phyloP scores from a whole-genome alignment of 2,329 filamentous ascomycete species.

The Pseudovirgaria hyperparasitica region DNA sequence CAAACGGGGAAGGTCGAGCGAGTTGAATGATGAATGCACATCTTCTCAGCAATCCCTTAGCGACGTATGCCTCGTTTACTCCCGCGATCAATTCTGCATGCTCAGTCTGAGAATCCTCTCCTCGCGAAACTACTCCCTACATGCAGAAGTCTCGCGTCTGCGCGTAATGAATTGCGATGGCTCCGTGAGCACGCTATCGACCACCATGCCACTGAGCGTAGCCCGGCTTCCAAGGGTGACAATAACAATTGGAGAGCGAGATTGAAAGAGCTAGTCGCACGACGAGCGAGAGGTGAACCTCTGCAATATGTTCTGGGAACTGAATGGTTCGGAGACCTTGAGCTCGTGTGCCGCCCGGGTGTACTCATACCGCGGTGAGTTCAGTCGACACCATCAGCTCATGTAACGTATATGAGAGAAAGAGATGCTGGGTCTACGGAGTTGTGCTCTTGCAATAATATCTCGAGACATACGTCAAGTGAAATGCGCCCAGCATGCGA shows the following conservation, averaged over 20 bases:
- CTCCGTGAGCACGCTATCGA: slow-evolving; percentile 43
- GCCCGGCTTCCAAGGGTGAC: slow-evolving; percentile 10
- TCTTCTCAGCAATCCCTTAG: too few relatives aligned
- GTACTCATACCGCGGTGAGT: slow-evolving; percentile 84
- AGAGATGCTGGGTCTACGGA: too few relatives aligned
- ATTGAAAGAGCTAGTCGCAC: slow-evolving; percentile 24
- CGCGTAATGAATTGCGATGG: slow-evolving; percentile 61
- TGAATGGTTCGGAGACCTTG: slow-evolving; percentile 75
- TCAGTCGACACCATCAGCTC: too few relatives aligned
- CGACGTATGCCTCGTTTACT: slow-evolving; percentile 50
- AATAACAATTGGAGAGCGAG: slow-evolving; percentile 18
- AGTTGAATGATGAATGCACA: too few relatives aligned
- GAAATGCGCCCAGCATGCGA: too few relatives aligned
- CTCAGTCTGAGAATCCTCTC: slow-evolving; percentile 40
- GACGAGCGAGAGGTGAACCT: slow-evolving; percentile 52
- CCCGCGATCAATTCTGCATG: slow-evolving; percentile 44
- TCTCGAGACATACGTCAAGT: too few relatives aligned
- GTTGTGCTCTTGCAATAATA: too few relatives aligned
- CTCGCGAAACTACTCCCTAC: slow-evolving; percentile 49
- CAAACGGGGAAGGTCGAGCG: too few relatives aligned
- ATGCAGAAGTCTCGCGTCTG: slow-evolving; percentile 50
- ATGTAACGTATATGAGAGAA: too few relatives aligned
- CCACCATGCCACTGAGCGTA: slow-evolving; percentile 5
- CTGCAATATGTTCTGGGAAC: slow-evolving; percentile 82
- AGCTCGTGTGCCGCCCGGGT: slow-evolving; percentile 61